Percentiles rank a stretch among this genome's conserved stretches.
Evolutionary conservation across 2,329 filamentous ascomycete genomes (phyloP).

Genomic region (Achaetomium macrosporum): DNA sequence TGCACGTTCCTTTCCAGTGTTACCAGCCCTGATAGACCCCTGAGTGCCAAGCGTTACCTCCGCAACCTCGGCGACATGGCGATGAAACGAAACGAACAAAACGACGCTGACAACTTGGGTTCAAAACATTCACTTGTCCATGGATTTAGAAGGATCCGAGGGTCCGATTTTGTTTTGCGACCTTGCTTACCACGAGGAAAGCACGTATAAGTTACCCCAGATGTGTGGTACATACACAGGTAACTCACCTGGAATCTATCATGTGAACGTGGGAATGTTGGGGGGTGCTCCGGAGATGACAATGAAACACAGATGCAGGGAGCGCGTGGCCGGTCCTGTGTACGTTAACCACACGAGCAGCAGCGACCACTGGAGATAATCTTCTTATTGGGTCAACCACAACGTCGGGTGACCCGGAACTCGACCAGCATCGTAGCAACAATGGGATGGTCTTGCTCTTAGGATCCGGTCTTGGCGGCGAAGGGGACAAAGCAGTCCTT

Average conservation of each 20-base stretch:
- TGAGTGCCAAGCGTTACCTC: not conserved
- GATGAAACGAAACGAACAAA: slow-evolving; percentile 21
- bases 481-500: too few relatives aligned
- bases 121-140: slow-evolving; percentile 1
- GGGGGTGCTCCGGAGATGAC: too few relatives aligned
- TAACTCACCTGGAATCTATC: not conserved
- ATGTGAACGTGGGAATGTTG: not conserved
- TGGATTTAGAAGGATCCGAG: not conserved
- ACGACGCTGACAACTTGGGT: not conserved
- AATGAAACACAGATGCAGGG: not conserved
- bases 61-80: slow-evolving; percentile 1
- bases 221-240: not conserved
- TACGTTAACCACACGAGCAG: not conserved
- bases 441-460: too few relatives aligned
- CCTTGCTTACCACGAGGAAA: not conserved
- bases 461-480: too few relatives aligned
- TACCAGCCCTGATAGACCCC: not conserved
- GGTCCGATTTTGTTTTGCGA: not conserved
- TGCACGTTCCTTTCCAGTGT: not conserved
- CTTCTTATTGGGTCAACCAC: not conserved
- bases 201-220: not conserved
- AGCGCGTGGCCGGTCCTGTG: not conserved
- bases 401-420: not conserved
- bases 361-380: not conserved
- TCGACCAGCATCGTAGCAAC: not conserved